These are phyloP conservation scores for Cryptosporidium bovis DNA, from an alignment of 169 alveolate genomes.

Conservation along the genomic window DNA sequence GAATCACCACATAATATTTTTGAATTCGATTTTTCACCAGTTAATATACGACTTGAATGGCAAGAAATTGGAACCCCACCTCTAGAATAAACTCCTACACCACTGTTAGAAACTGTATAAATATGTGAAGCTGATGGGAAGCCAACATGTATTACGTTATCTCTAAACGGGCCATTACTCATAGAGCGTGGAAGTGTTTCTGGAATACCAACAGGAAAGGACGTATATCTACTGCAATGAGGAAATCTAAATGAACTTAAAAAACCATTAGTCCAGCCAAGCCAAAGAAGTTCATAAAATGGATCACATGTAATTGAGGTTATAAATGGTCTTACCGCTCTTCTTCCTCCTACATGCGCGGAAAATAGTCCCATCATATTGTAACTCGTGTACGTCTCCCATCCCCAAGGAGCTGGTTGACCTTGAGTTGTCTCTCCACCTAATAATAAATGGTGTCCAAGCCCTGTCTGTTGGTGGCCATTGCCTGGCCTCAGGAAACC, in stretches of 20 bases:
- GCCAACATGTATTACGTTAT: constrained; percentile 57
- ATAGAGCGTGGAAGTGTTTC: background rate
- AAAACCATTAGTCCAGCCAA: constrained; percentile 74
- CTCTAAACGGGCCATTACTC: constrained; percentile 3
- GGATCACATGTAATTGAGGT: constrained; percentile 59
- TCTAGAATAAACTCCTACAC: constrained; percentile 63
- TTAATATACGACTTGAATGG: constrained; percentile 17
- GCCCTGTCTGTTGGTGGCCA: too few species aligned
- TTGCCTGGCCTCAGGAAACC: too few species aligned
- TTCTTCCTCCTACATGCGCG: constrained; percentile 16
- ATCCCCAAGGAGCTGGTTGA: constrained; percentile 32
- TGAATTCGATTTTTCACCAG: constrained; percentile 3
- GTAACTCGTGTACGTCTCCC: constrained; percentile 72
- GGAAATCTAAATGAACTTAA: constrained; percentile 68
- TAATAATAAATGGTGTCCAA: too few species aligned
- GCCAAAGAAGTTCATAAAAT: constrained; percentile 69
- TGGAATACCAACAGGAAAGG: constrained; percentile 66
- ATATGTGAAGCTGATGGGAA: constrained; percentile 65
- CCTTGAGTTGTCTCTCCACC: background rate
- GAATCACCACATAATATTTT: constrained; percentile 55
- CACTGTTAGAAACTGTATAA: constrained; percentile 54
- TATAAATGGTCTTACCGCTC: constrained; percentile 38
- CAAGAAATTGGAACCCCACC: constrained; percentile 68
- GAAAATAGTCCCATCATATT: constrained; percentile 63
- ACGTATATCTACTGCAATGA: constrained; percentile 66